Percentiles rank a stretch among this genome's conserved stretches.
Conservation (phyloP, 2,329 filamentous ascomycete genomes). For the Trichophaea hybrida region DNA sequence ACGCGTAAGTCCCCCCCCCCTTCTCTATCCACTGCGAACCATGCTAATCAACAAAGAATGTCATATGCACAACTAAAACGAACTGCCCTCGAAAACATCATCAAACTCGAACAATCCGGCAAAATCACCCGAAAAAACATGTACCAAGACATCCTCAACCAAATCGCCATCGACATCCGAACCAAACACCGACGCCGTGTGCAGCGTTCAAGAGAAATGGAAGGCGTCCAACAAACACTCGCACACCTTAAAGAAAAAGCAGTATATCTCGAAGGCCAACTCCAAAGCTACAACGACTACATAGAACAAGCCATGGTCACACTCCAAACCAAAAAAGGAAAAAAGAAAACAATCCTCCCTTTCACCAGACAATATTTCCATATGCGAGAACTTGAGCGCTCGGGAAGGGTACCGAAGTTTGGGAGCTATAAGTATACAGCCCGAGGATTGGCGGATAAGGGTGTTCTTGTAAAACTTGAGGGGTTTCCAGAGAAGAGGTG, state of each 20-base stretch:
- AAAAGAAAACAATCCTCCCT: slow-evolving; percentile 84
- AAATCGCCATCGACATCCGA: slow-evolving; percentile 89
- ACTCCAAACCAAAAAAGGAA: slow-evolving; percentile 91
- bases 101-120: slow-evolving; percentile 72
- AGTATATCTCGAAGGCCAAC: slow-evolving; percentile 80
- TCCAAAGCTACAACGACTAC: slow-evolving; percentile 97
- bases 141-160: slow-evolving; percentile 96
- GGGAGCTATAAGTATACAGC: slow-evolving; percentile 96
- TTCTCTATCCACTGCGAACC: neutral
- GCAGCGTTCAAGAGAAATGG: slow-evolving; percentile 79
- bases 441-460: slow-evolving; percentile 76
- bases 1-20: slow-evolving; percentile 32
- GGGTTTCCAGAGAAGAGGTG: slow-evolving; percentile 71
- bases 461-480: slow-evolving; percentile 82
- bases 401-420: slow-evolving; percentile 89
- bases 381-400: slow-evolving; percentile 83
- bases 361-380: slow-evolving; percentile 99
- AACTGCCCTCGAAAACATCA: slow-evolving; percentile 83
- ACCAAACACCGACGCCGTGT: slow-evolving; percentile 89
- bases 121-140: slow-evolving; percentile 75
- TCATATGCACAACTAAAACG: slow-evolving; percentile 85
- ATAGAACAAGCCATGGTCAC: slow-evolving; percentile 98
- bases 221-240: slow-evolving; percentile 64
- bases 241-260: slow-evolving; percentile 71
- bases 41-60: slow-evolving; percentile 39